These are phyloP conservation scores for Primulina eburnea DNA, from an alignment of 257 asterid species.

Conservation along the genomic window DNA sequence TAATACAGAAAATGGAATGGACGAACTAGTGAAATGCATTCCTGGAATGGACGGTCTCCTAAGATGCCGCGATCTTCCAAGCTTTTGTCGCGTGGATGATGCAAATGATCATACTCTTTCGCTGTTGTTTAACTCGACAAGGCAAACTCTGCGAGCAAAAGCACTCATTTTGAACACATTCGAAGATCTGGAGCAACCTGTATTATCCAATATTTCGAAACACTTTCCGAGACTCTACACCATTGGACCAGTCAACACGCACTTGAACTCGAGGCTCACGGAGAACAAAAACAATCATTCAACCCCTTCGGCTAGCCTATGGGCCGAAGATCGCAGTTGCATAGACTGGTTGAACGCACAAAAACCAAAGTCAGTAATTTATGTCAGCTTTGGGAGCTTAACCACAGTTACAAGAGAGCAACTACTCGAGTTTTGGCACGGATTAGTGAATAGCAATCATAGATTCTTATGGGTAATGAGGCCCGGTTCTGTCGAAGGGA, in stretches of 20 bases:
- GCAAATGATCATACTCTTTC: conserved; percentile 10
- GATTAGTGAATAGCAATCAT: no score
- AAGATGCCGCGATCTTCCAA: conserved; percentile 38
- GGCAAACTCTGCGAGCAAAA: conserved; percentile 19
- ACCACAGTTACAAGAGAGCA: no score
- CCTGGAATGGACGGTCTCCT: conserved; percentile 39
- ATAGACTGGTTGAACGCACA: no score
- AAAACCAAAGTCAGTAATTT: no score
- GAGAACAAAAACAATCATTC: no score
- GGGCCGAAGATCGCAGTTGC: no score
- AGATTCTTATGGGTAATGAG: no score
- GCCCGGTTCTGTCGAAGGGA: no score
- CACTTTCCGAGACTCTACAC: conserved; percentile 31
- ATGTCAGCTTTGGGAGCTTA: no score
- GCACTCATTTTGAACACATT: conserved; percentile 35
- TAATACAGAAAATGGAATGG: conserved; percentile 29
- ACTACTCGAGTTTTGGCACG: no score
- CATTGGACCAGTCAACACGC: conserved; percentile 41
- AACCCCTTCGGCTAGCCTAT: no score
- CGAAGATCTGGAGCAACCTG: conserved; percentile 32
- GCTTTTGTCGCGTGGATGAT: conserved; percentile 29
- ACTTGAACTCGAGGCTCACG: conserved; percentile 7
- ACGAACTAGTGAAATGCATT: conserved; percentile 22
- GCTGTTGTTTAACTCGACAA: neutral
- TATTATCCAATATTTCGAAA: conserved; percentile 22